Evolutionary conservation across 495 filamentous ascomycete species (phyloP).

Genomic region (Daldinia childiae): DNA sequence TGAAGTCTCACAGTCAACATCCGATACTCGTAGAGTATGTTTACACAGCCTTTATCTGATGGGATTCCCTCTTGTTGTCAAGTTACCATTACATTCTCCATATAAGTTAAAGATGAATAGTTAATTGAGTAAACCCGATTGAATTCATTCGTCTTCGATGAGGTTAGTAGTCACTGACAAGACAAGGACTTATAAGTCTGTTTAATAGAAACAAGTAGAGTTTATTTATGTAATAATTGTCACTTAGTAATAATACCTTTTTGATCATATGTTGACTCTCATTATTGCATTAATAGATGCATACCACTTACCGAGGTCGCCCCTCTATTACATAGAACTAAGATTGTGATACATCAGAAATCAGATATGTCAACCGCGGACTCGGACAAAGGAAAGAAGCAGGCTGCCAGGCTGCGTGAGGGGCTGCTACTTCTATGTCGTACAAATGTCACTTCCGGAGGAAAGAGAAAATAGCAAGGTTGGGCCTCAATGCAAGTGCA

Average conservation of each 20-base stretch:
- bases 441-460: constrained; percentile 3
- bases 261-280: too few species aligned
- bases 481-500: neutral
- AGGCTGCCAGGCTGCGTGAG: neutral
- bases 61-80: neutral
- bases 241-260: too few species aligned
- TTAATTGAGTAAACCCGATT: too few species aligned
- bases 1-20: neutral
- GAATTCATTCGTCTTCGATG: too few species aligned
- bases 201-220: too few species aligned
- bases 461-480: constrained; percentile 10
- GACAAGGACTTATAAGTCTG: too few species aligned
- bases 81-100: neutral
- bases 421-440: neutral
- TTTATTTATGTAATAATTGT: too few species aligned
- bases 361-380: neutral
- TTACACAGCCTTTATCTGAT: too few species aligned
- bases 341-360: neutral
- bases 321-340: neutral
- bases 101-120: neutral
- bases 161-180: too few species aligned
- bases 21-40: neutral
- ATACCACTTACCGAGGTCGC: neutral
- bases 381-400: neutral
- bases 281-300: too few species aligned